A percentile compares a stretch with the other conserved stretches of the same genome.
Conservation (phyloP, 768 basidiomycete species). For the Mycena maculata region DNA sequence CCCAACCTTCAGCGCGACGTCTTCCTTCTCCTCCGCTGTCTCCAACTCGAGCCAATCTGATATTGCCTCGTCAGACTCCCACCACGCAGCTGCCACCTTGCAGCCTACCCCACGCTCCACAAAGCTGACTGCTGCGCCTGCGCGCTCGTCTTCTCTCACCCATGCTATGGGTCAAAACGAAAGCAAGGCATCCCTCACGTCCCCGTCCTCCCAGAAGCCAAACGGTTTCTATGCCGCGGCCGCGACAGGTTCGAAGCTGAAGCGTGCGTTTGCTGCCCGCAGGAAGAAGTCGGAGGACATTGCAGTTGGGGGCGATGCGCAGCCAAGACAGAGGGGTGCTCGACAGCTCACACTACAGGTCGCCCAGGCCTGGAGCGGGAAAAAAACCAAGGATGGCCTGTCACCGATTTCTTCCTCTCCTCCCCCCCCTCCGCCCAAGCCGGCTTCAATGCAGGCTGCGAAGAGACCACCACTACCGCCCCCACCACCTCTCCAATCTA, state of each 20-base stretch:
- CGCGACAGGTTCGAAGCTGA: conserved; percentile 62
- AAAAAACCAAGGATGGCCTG: conserved; percentile 44
- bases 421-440: conserved; percentile 57
- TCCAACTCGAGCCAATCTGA: conserved; percentile 31
- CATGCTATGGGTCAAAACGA: conserved; percentile 54
- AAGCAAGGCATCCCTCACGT: conserved; percentile 42
- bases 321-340: conserved; percentile 42
- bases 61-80: conserved; percentile 23
- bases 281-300: conserved; percentile 69
- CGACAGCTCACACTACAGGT: conserved; percentile 56
- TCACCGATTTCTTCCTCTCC: conserved; percentile 49
- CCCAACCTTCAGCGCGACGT: conserved; percentile 26
- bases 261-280: conserved; percentile 67
- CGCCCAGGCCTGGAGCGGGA: conserved; percentile 58
- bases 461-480: conserved; percentile 36
- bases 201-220: conserved; percentile 44
- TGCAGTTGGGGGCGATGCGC: conserved; percentile 40
- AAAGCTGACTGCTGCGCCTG: conserved; percentile 16
- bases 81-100: conserved; percentile 40
- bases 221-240: conserved; percentile 53
- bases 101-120: conserved; percentile 15
- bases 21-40: conserved; percentile 29
- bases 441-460: conserved; percentile 38
- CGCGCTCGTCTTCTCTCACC: conserved; percentile 45
- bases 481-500: conserved; percentile 36